A percentile compares a stretch with the other conserved stretches of the same genome.
phyloP scores from a whole-genome alignment of 2,329 filamentous ascomycete genomes.

The Dothiorella sarmentorum region DNA sequence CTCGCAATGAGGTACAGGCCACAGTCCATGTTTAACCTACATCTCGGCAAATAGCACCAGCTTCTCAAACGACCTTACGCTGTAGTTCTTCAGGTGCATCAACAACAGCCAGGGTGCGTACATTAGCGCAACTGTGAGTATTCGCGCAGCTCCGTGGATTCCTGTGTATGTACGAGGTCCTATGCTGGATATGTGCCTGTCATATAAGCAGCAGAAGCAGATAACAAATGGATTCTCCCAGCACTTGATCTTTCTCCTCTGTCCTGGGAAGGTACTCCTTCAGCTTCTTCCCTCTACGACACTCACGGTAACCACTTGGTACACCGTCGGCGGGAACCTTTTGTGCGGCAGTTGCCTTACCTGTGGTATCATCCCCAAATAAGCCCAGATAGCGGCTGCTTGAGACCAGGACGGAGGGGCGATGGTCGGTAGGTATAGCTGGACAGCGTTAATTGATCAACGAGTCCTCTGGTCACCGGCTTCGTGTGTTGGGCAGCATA shows the following conservation, averaged over 20 bases:
- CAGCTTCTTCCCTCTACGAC: constrained; percentile 27
- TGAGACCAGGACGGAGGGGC: constrained; percentile 17
- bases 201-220: constrained; percentile 29
- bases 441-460: constrained; percentile 19
- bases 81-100: constrained; percentile 18
- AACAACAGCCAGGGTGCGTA: constrained; percentile 30
- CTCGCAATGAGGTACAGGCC: constrained; percentile 35
- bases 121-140: constrained; percentile 35
- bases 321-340: constrained; percentile 27
- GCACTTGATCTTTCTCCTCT: constrained; percentile 31
- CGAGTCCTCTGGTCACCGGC: constrained; percentile 13
- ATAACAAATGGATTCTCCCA: not conserved
- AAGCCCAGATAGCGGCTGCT: constrained; percentile 22
- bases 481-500: constrained; percentile 18
- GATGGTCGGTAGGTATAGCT: constrained; percentile 17
- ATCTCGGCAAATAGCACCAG: constrained; percentile 18
- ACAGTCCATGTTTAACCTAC: constrained; percentile 21
- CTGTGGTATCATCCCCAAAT: constrained; percentile 26
- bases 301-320: constrained; percentile 29
- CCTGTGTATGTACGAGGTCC: constrained; percentile 4
- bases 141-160: constrained; percentile 24
- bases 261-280: constrained; percentile 31
- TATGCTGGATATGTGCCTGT: constrained; percentile 33
- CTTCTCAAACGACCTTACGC: constrained; percentile 17
- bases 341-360: constrained; percentile 27